Conservation (phyloP, 129 eudicot genomes). For the Heracleum sosnowskyi region DNA sequence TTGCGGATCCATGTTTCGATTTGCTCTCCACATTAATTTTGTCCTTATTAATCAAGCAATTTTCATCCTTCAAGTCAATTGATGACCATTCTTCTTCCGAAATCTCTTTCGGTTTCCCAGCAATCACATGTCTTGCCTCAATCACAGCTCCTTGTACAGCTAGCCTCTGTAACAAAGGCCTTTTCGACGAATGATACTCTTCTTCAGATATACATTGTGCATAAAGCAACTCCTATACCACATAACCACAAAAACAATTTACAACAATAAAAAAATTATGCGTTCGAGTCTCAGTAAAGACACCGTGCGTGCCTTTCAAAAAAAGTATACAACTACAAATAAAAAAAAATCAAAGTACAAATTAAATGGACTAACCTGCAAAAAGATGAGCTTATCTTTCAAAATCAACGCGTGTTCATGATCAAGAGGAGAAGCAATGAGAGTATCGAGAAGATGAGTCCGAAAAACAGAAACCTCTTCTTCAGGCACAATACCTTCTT, state of each 20-base stretch:
- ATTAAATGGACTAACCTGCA: slow-evolving; percentile 51
- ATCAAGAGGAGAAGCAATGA: slow-evolving; percentile 29
- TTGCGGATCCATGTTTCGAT: slow-evolving; percentile 37
- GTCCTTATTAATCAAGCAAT: slow-evolving; percentile 18
- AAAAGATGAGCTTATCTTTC: slow-evolving; percentile 79
- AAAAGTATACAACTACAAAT: background rate
- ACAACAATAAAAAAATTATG: background rate
- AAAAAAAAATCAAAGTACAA: background rate
- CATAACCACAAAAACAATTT: background rate
- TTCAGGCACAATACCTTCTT: slow-evolving; percentile 78
- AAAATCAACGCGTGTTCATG: slow-evolving; percentile 55
- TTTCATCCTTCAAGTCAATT: slow-evolving; percentile 68
- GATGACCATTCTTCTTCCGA: slow-evolving; percentile 70
- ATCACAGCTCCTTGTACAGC: slow-evolving; percentile 87
- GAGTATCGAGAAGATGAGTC: slow-evolving; percentile 64
- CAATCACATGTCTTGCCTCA: slow-evolving; percentile 49
- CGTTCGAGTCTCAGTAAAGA: background rate
- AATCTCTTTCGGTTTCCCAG: slow-evolving; percentile 33
- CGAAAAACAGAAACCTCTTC: slow-evolving; percentile 64
- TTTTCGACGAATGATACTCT: slow-evolving; percentile 86
- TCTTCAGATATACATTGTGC: slow-evolving; percentile 88
- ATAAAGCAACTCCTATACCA: slow-evolving; percentile 69
- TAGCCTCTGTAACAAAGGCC: slow-evolving; percentile 75
- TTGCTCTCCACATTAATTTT: slow-evolving; percentile 33
- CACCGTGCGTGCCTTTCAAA: background rate